Evolutionary conservation across 257 asterid genomes (phyloP).

Genomic region (Primulina huaijiensis): DNA sequence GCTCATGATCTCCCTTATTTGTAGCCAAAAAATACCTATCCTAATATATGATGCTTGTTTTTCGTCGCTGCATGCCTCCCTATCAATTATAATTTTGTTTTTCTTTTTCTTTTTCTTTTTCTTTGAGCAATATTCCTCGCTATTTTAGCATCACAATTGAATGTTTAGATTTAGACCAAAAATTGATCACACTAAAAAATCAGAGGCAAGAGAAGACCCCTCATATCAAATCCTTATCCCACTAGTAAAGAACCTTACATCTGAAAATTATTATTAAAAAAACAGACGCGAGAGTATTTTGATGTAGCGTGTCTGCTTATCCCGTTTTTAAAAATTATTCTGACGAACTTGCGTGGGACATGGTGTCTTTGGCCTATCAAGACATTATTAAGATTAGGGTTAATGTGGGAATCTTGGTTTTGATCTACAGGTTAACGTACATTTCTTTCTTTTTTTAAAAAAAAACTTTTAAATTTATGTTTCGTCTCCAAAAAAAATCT

Average conservation of each 20-base stretch:
- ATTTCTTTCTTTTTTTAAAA: no score
- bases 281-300: not conserved
- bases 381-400: constrained; percentile 42
- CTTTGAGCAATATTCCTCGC: no score
- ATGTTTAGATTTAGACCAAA: not conserved
- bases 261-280: not conserved
- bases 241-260: not conserved
- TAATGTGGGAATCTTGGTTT: not conserved
- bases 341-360: constrained; percentile 34
- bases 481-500: no score
- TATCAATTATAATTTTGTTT: no score
- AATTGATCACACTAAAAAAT: not conserved
- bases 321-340: not conserved
- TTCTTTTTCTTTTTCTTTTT: no score
- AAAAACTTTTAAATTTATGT: no score
- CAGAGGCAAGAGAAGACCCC: not conserved
- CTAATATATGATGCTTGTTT: no score
- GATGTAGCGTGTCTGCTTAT: not conserved
- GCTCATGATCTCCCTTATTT: no score
- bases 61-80: no score
- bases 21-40: no score
- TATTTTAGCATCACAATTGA: not conserved
- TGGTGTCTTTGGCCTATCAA: constrained; percentile 46
- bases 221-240: not conserved
- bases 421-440: not conserved